phyloP scores from a whole-genome alignment of 164 flowering plant species.

The Nymphaea colorata region DNA sequence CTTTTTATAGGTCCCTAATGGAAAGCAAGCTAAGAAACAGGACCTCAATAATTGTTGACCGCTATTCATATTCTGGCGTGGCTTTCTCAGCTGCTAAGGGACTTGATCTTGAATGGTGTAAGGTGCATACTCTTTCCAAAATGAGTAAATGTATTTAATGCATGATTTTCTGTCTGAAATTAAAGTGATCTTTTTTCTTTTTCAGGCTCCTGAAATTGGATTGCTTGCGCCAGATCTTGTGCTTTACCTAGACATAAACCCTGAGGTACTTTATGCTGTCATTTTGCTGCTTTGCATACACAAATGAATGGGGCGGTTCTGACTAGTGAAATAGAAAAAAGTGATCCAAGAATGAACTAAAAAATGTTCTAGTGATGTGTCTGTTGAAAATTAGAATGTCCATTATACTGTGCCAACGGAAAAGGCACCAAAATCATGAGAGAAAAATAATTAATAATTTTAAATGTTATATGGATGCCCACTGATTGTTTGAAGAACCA shows the following conservation, averaged over 20 bases:
- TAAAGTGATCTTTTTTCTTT: conserved; percentile 1
- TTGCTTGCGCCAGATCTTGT: conserved; percentile 73
- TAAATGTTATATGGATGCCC: too few relatives aligned
- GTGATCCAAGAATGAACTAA: too few relatives aligned
- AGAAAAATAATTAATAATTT: too few relatives aligned
- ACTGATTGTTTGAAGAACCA: too few relatives aligned
- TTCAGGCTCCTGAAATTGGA: conserved; percentile 64
- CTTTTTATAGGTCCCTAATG: conserved; percentile 56
- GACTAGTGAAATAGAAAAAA: too few relatives aligned
- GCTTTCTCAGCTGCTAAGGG: conserved; percentile 94
- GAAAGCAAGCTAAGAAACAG: conserved; percentile 60
- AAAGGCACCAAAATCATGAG: too few relatives aligned
- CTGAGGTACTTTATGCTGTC: conserved; percentile 35
- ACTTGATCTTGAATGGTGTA: conserved; percentile 86
- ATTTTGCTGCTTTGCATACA: too few relatives aligned
- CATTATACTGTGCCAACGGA: too few relatives aligned
- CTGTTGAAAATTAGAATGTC: too few relatives aligned
- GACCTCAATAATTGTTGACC: conserved; percentile 75
- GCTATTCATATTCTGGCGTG: conserved; percentile 86
- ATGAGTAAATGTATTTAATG: neutral
- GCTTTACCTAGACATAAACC: conserved; percentile 52
- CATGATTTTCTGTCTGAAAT: neutral
- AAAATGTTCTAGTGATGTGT: too few relatives aligned
- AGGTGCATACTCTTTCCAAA: conserved; percentile 27
- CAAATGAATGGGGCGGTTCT: too few relatives aligned